These are phyloP conservation scores for Desmodesmus armatus DNA, from an alignment of 139 green algal genomes.

Conservation along the genomic window DNA sequence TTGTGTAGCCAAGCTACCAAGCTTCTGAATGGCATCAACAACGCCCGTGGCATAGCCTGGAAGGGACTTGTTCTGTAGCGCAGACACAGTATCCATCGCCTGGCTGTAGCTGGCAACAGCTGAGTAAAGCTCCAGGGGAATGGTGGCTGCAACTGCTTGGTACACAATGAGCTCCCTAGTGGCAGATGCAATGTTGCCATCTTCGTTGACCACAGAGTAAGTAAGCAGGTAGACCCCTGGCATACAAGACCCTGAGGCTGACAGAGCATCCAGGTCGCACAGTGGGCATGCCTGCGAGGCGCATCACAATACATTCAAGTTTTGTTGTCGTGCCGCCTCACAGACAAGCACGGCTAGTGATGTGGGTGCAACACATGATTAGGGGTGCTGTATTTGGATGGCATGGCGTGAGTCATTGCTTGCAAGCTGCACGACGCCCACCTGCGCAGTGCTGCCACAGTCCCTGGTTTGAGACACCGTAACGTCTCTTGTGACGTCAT, in stretches of 20 bases:
- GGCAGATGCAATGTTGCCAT: not conserved
- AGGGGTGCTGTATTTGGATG: too few relatives aligned
- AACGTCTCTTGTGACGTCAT: conserved; percentile 20
- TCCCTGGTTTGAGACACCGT: not conserved
- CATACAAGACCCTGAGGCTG: conserved; percentile 14
- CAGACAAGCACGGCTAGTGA: too few relatives aligned
- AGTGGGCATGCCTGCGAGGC: conserved; percentile 21
- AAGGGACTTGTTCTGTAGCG: conserved; percentile 37
- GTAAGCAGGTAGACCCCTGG: conserved; percentile 47
- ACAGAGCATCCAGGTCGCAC: conserved; percentile 16
- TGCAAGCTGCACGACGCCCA: too few relatives aligned
- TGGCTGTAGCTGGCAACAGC: conserved; percentile 8
- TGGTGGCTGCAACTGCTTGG: not conserved
- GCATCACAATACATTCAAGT: too few relatives aligned
- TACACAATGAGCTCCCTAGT: conserved; percentile 40
- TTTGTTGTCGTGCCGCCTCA: too few relatives aligned
- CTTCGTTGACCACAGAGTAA: conserved; percentile 34
- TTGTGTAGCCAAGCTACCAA: not conserved
- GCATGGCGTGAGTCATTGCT: too few relatives aligned
- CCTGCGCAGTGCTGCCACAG: too few relatives aligned
- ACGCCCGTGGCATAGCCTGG: too few relatives aligned
- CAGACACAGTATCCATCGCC: not conserved
- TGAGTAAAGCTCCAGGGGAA: not conserved
- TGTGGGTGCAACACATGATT: too few relatives aligned
- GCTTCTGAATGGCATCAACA: not conserved